Percentiles rank a stretch among this genome's conserved stretches.
These are phyloP conservation scores for Pulicaria dysenterica DNA, from an alignment of 129 eudicot species.

Conservation along the genomic window DNA sequence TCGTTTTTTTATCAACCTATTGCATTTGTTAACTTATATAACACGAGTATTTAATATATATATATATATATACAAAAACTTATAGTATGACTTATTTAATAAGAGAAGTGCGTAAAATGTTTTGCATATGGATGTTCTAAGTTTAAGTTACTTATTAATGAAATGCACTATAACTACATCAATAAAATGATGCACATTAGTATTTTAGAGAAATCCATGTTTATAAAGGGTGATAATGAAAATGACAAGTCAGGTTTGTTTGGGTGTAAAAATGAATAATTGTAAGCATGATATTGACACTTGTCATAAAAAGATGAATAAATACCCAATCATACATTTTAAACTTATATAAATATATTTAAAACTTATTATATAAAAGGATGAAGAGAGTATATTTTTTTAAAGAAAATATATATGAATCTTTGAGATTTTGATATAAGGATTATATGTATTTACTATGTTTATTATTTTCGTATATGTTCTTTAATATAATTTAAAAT, in stretches of 20 bases:
- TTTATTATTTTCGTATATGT: no score
- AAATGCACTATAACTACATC: not conserved
- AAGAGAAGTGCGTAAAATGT: not conserved
- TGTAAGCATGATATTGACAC: not conserved
- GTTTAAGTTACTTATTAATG: not conserved
- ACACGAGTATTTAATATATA: no score
- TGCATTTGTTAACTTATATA: no score
- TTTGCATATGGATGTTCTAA: not conserved
- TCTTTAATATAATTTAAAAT: no score
- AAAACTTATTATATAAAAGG: no score
- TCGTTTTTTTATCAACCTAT: no score
- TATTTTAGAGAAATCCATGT: not conserved
- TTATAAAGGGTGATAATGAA: conserved; percentile 23
- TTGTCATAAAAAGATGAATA: not conserved
- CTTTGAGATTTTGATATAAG: no score
- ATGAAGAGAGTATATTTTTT: no score
- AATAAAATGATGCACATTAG: not conserved
- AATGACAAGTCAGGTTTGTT: conserved; percentile 33
- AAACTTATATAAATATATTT: not conserved
- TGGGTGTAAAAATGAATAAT: conserved; percentile 4
- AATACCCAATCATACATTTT: not conserved
- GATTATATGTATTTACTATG: no score
- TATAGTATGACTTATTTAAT: no score
- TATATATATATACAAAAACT: no score
- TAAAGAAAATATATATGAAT: no score